phyloP scores from a whole-genome alignment of 805 yeast genomes.

The Cephaloascus albidus region DNA sequence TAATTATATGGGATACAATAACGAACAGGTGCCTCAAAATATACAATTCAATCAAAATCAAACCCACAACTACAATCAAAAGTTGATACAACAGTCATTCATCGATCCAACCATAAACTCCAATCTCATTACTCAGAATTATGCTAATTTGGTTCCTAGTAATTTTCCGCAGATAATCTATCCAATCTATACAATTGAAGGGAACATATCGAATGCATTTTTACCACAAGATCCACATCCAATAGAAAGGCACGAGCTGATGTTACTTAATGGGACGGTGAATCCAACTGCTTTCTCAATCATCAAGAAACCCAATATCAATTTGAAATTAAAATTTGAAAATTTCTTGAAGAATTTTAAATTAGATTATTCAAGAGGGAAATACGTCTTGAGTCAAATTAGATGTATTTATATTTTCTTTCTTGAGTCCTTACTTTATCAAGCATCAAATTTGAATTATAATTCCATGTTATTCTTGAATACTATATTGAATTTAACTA shows the following conservation, averaged over 20 bases:
- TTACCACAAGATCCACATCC: not conserved
- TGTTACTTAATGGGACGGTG: not conserved
- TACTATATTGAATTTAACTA: slow-evolving; percentile 26
- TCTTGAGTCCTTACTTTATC: slow-evolving; percentile 20
- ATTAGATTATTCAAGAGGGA: not conserved
- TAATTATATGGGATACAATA: too few relatives aligned
- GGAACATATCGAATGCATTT: not conserved
- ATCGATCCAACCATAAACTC: not conserved
- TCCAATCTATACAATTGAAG: slow-evolving; percentile 21
- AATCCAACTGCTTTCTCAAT: not conserved
- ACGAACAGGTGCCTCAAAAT: not conserved
- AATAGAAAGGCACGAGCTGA: not conserved
- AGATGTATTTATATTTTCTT: slow-evolving; percentile 20
- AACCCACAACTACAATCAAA: not conserved
- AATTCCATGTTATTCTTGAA: slow-evolving; percentile 19
- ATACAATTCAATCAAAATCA: not conserved
- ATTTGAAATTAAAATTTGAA: not conserved
- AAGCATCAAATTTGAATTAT: slow-evolving; percentile 7
- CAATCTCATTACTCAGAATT: slow-evolving; percentile 14
- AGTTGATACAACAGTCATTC: not conserved
- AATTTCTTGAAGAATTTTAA: not conserved
- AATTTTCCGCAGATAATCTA: slow-evolving; percentile 18
- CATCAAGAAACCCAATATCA: not conserved
- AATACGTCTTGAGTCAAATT: not conserved
- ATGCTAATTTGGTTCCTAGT: slow-evolving; percentile 21